Percentiles rank a stretch among this genome's conserved stretches.
Evolutionary conservation across 495 filamentous ascomycete species (phyloP).

Genomic region (Jackrogersella multiformis): DNA sequence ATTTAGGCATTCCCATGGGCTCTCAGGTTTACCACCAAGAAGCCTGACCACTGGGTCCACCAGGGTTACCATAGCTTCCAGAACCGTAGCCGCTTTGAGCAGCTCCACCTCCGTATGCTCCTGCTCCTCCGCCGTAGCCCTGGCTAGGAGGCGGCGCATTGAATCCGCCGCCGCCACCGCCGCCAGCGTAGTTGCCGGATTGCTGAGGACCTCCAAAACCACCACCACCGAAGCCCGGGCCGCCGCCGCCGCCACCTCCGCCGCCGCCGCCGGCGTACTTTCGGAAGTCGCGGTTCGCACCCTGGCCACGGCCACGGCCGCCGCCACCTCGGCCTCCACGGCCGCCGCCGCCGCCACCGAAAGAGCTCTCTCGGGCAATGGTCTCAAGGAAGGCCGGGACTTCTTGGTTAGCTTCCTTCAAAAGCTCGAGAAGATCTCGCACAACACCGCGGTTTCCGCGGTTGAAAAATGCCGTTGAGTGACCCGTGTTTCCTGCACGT

Average conservation of each 20-base stretch:
- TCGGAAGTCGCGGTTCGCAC: constrained; percentile 87
- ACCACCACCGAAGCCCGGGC: constrained; percentile 47
- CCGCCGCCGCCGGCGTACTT: constrained; percentile 71
- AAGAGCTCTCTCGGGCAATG: constrained; percentile 91
- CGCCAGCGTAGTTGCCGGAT: constrained; percentile 48
- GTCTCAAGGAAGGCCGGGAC: constrained; percentile 93
- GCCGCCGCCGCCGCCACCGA: constrained; percentile 66
- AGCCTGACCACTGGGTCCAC: constrained; percentile 79
- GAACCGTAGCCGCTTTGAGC: constrained; percentile 54
- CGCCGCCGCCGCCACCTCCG: constrained; percentile 58
- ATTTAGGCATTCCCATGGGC: constrained; percentile 16
- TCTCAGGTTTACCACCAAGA: constrained; percentile 88
- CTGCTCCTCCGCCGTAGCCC: constrained; percentile 68
- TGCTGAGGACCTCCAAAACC: constrained; percentile 59
- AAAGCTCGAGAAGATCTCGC: constrained; percentile 90
- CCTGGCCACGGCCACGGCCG: constrained; percentile 69
- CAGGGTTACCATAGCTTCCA: constrained; percentile 84
- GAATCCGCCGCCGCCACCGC: constrained; percentile 59
- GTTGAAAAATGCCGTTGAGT: constrained; percentile 99
- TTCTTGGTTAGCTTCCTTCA: constrained; percentile 98
- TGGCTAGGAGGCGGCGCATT: constrained; percentile 59
- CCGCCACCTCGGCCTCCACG: constrained; percentile 77
- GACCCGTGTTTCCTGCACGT: constrained; percentile 98
- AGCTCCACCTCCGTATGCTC: constrained; percentile 44
- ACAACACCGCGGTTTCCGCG: constrained; percentile 98